Evolutionary conservation across 345 rosid genomes (phyloP), one percentile per base, ranked within the genome.

Genomic region (Salix caprea): DNA sequence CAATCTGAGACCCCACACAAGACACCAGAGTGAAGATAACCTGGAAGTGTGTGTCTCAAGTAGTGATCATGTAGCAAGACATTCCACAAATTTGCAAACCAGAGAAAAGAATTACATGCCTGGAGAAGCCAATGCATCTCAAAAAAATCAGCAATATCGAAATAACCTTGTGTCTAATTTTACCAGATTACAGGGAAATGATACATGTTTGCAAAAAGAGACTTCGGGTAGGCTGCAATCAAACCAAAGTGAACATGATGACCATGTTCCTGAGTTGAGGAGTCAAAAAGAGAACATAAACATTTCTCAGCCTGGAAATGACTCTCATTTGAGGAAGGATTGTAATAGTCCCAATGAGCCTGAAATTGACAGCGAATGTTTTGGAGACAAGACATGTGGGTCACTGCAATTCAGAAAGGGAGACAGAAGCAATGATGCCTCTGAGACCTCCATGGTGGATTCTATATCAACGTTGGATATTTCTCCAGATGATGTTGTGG

Each of bases 401-500:
- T 74, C 90, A 40, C 19, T 65, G 58, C 86, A 74, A 21, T 75
- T 71, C 71, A 75, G 62, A 77, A 86, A 88, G 82, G 85, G 79
- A 70, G 95, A 87, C 36, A 88, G 81, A 76, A 78, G 90, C 34
- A 90, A 88, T 65, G 85, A 84, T 50, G 71, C 34, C 72, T 91
- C 97, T 7, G 95, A 88, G 82, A 82, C 87, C 69, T 91, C 97
- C 13, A 84, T 89, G 84, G 85, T 90, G 77, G 97, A 92, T 86
- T 88, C 93, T 62, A 61, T 84, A 58, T 85, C 91, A 32, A 83
- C 86, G 48, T 23, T 82, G 72, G 94, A 87, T 77, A 67, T 91
- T 36, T 85, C 93, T 71, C 97, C 97, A 11, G 98, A 92, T 85
- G 97, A 92, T 36, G 89, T 92, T 67, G 98, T 92, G 52, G 97